Conservation (phyloP, 202 grass and related monocot species). For the Zoysia matrella region DNA sequence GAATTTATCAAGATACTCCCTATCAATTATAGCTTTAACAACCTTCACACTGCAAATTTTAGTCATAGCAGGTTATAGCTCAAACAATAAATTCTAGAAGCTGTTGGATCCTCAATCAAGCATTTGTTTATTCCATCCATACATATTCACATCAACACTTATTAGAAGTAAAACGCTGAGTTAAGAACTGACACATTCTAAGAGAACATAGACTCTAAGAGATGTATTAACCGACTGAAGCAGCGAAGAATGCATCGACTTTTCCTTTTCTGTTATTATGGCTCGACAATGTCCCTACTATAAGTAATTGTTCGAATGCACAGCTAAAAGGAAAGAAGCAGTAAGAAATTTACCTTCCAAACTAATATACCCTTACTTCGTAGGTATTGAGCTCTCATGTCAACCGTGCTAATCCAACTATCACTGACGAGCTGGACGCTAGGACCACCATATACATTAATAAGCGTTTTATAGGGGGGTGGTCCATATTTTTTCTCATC, state of each 20-base stretch:
- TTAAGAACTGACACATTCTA: background rate
- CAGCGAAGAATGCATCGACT: background rate
- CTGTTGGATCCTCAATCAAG: background rate
- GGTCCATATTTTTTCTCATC: conserved; percentile 88
- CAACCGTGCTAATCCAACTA: conserved; percentile 96
- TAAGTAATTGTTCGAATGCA: background rate
- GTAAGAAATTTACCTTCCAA: conserved; percentile 80
- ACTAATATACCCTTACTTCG: conserved; percentile 94
- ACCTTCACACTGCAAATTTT: background rate
- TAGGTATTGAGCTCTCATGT: conserved; percentile 96
- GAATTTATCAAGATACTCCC: background rate
- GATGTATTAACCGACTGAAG: conserved; percentile 8
- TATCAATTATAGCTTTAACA: background rate
- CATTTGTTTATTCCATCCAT: conserved; percentile 2
- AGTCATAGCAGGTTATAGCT: background rate
- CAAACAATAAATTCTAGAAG: background rate
- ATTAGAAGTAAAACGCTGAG: background rate
- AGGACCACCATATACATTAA: conserved; percentile 91
- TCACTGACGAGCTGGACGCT: conserved; percentile 89
- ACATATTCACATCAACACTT: background rate
- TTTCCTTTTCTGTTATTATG: conserved; percentile 7
- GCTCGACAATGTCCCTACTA: background rate
- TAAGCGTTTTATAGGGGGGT: conserved; percentile 85
- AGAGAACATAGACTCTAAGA: background rate
- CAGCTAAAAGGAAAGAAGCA: conserved; percentile 22